Percentiles rank a stretch among this genome's conserved stretches.
phyloP scores from a whole-genome alignment of 495 filamentous ascomycete genomes.

The Aspergillus panamensis region DNA sequence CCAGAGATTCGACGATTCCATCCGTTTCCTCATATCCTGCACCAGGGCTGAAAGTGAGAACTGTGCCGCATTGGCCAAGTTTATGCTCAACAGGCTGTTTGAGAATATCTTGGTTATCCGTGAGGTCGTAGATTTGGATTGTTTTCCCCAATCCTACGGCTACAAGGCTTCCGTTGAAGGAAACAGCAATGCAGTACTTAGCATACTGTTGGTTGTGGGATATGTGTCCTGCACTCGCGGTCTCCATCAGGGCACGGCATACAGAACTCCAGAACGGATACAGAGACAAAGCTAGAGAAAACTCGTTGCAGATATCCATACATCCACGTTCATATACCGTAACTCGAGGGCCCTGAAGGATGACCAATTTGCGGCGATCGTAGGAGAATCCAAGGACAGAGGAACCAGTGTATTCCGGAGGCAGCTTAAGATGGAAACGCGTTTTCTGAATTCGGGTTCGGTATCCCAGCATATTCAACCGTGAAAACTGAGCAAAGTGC shows the following conservation, averaged over 20 bases:
- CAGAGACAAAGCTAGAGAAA: constrained; percentile 13
- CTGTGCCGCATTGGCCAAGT: constrained; percentile 5
- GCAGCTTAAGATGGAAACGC: constrained; percentile 6
- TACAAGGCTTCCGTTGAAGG: constrained; percentile 13
- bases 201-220: constrained; percentile 18
- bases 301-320: constrained; percentile 3
- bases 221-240: constrained; percentile 3
- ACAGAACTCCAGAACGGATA: constrained; percentile 21
- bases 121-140: constrained; percentile 22
- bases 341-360: constrained; percentile 16
- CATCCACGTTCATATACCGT: constrained; percentile 7
- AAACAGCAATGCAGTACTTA: constrained; percentile 20
- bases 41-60: constrained; percentile 1
- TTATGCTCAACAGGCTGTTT: constrained; percentile 16
- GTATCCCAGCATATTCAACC: constrained; percentile 15
- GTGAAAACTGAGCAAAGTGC: constrained; percentile 17
- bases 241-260: constrained; percentile 14
- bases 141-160: constrained; percentile 19
- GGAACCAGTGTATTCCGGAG: constrained; percentile 11
- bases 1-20: constrained; percentile 21
- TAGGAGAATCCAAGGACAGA: constrained; percentile 5
- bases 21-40: constrained; percentile 20
- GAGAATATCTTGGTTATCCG: background rate
- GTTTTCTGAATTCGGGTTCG: constrained; percentile 11
- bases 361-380: constrained; percentile 14